Evolutionary conservation across 176 grass and related monocot species (phyloP).

Genomic region (Hordeum vulgare): MorexV3_pseudomolecules_assembly NC_058522.1:453896249-453896748

Average conservation of each 20-base stretch:
- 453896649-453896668: too few species aligned
- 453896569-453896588: background rate
- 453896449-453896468: constrained; percentile 34
- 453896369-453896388: background rate
- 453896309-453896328: too few species aligned
- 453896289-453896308: background rate
- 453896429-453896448: constrained; percentile 36
- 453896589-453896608: background rate
- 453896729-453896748: background rate
- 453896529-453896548: background rate
- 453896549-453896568: background rate
- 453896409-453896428: background rate
- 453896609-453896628: background rate
- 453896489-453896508: background rate
- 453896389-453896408: background rate
- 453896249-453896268: background rate
- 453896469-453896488: background rate
- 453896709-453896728: background rate
- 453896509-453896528: background rate
- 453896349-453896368: background rate
- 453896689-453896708: too few species aligned
- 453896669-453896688: too few species aligned
- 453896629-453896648: background rate
- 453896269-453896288: background rate
- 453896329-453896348: too few species aligned